Evolutionary conservation across 2,329 filamentous ascomycete species (phyloP).

Genomic region (Calonectria fujianensis): DNA sequence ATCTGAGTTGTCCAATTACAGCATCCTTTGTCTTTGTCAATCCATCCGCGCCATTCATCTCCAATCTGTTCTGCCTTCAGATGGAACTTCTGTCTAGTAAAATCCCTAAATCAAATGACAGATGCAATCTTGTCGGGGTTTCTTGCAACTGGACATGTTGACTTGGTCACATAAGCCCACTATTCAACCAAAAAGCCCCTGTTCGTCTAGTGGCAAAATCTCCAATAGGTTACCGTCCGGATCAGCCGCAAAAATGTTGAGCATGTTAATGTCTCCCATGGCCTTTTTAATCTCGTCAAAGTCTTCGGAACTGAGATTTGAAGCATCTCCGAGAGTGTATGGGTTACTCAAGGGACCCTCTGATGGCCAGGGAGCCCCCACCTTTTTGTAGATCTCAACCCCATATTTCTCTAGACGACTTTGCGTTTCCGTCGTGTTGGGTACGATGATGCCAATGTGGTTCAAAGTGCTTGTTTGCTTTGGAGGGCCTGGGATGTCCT

Average conservation of each 20-base stretch:
- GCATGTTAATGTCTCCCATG: conserved; percentile 7
- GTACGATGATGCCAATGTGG: conserved; percentile 33
- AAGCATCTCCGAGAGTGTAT: conserved; percentile 14
- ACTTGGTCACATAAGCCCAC: too few species aligned
- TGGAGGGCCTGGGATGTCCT: background rate
- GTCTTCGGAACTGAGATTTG: background rate
- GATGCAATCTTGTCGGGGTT: too few species aligned
- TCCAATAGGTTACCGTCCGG: conserved; percentile 33
- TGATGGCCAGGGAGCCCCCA: conserved; percentile 12
- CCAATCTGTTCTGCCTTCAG: background rate
- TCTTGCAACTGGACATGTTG: too few species aligned
- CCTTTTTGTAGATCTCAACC: conserved; percentile 29
- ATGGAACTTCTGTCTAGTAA: background rate
- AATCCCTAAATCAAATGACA: too few species aligned
- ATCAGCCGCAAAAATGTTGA: conserved; percentile 23
- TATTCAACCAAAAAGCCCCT: background rate
- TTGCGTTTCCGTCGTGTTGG: conserved; percentile 27
- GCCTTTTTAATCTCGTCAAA: conserved; percentile 20
- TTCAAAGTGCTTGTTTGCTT: conserved; percentile 14
- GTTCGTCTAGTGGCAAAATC: conserved; percentile 24
- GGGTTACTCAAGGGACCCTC: conserved; percentile 12
- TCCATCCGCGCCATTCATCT: background rate
- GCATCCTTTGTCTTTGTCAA: too few species aligned
- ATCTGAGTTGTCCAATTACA: too few species aligned
- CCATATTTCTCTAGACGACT: conserved; percentile 20